Evolutionary conservation across 257 asterid species (phyloP), one percentile per base, ranked within the genome.

Genomic region (Primulina tabacum): DNA sequence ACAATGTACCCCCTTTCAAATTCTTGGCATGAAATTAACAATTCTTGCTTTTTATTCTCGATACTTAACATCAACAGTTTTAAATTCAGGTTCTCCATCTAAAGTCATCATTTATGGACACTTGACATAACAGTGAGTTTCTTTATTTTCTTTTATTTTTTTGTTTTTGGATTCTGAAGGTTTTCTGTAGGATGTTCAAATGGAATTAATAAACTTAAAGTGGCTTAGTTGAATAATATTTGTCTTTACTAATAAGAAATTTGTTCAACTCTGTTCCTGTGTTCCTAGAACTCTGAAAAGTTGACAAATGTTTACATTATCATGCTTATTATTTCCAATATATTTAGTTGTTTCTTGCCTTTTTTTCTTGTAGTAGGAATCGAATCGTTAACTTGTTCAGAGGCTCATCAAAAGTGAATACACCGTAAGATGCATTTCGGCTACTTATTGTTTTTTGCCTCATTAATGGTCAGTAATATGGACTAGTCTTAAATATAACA

Each of bases 341-440:
- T 62, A 75, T 52, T 71, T 12, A 9, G 37, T 35, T 71, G 53
- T 37, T 52, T 55, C n/a, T 29, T 37, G 26, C 18, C 40, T 74
- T 47, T 79, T 68, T 65, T 67, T 60, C 52, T 61, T 74, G 17
- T 52, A 4, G 60, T 80, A 89, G 97, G 90, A 84, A 87, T 69
- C 77, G 78, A 62, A 70, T 81, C 38, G 20, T 92, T 63, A 92
- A 92, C 24, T 9, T 16, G 43, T 89, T 76, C 84, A 92, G 79
- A 83, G 83, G 90, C 84, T 85, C 92, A 70, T 78, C 92, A 24
- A 78, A 82, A 7, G 57, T 26, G 65, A 79, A 79, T 77, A 60
- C 86, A 67, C 64, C 79, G 97, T 92, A 81, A 86, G 92, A 65
- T 76, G 67, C 70, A 8, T 64, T 52, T 66, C 52, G n/a, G 62